A percentile compares a stretch with the other conserved stretches of the same genome.
Evolutionary conservation across 495 filamentous ascomycete species (phyloP).

Genomic region (Parmelia sp.): DNA sequence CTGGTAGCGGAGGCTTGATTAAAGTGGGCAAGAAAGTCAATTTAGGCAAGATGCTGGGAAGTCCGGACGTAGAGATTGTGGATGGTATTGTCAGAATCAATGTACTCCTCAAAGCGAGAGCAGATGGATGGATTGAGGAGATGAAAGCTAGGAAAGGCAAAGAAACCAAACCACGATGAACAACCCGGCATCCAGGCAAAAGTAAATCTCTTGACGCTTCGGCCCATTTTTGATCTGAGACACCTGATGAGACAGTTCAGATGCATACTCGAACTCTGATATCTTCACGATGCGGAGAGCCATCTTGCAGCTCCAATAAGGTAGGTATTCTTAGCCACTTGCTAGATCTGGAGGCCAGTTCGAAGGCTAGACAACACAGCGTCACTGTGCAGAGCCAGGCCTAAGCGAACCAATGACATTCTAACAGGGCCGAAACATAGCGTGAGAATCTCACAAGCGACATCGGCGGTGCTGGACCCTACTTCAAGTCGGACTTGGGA

Average conservation of each 20-base stretch:
- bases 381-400: not conserved
- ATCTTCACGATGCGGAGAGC: not conserved
- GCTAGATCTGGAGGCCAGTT: not conserved
- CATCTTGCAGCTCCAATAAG: not conserved
- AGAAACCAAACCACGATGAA: not conserved
- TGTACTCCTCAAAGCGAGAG: slow-evolving; percentile 65
- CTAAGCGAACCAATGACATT: not conserved
- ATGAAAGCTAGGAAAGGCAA: slow-evolving; percentile 63
- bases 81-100: slow-evolving; percentile 78
- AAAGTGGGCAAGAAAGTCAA: slow-evolving; percentile 84
- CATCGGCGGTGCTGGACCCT: not conserved
- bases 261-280: not conserved
- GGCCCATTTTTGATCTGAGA: not conserved
- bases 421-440: not conserved
- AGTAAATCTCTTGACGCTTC: too few species aligned
- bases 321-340: not conserved
- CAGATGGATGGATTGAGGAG: slow-evolving; percentile 68
- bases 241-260: not conserved
- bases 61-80: slow-evolving; percentile 72
- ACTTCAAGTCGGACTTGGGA: not conserved
- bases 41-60: slow-evolving; percentile 65
- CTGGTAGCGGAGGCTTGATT: slow-evolving; percentile 65
- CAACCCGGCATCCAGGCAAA: not conserved
- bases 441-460: not conserved
- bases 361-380: not conserved